phyloP scores from a whole-genome alignment of 1,284 basidiomycete genomes.

The Cutaneotrichosporon arboriforme region DNA sequence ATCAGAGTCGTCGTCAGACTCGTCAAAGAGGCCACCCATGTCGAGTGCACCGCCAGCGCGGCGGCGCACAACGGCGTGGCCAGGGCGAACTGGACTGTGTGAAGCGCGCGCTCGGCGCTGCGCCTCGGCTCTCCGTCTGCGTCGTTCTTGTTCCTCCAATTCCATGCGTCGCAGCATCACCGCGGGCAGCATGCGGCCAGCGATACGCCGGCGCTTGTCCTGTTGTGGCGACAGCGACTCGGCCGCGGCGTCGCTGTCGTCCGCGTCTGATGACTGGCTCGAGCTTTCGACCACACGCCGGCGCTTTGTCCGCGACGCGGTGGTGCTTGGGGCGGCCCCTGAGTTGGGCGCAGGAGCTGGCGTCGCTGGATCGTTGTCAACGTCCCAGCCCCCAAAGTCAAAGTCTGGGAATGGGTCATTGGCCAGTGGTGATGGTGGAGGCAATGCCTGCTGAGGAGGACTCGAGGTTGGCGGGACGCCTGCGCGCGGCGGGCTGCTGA shows the following conservation, averaged over 20 bases:
- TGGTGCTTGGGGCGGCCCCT: not conserved
- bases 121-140: not conserved
- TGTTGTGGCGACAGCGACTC: not conserved
- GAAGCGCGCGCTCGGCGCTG: slow-evolving; percentile 1
- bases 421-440: not conserved
- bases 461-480: too few relatives aligned
- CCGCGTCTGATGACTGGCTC: slow-evolving; percentile 1
- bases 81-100: slow-evolving; percentile 30
- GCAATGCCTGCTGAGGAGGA: too few relatives aligned
- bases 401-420: not conserved
- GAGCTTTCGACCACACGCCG: slow-evolving; percentile 9
- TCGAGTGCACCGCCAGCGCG: slow-evolving; percentile 14
- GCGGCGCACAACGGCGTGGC: slow-evolving; percentile 31
- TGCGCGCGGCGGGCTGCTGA: too few relatives aligned
- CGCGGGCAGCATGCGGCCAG: slow-evolving; percentile 39
- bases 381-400: not conserved
- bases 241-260: not conserved
- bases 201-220: slow-evolving; percentile 32
- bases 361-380: not conserved
- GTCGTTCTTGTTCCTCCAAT: not conserved
- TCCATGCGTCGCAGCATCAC: slow-evolving; percentile 35
- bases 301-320: not conserved
- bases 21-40: slow-evolving; percentile 20
- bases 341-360: not conserved
- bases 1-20: slow-evolving; percentile 1